phyloP scores from a whole-genome alignment of 345 rosid species.

The Citrus hindsii region DNA sequence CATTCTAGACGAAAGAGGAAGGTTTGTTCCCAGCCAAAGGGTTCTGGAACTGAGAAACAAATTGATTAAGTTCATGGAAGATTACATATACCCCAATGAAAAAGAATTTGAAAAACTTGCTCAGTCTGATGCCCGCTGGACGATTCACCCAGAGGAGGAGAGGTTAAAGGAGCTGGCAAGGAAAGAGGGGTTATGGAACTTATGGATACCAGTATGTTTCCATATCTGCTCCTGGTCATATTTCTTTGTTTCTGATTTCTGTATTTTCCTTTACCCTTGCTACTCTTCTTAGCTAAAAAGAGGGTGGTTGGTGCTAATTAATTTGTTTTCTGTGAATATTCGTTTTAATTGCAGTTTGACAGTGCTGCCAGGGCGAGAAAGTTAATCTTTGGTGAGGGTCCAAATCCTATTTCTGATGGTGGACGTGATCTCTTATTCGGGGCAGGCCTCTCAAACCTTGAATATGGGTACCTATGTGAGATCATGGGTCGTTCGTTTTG shows the following conservation, averaged over 20 bases:
- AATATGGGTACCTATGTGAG: conserved; percentile 96
- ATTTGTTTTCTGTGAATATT: neutral
- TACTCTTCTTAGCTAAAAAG: neutral
- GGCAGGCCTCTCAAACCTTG: conserved; percentile 91
- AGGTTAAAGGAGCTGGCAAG: conserved; percentile 82
- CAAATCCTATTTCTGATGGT: conserved; percentile 20
- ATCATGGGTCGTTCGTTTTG: conserved; percentile 94
- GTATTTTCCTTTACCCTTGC: neutral
- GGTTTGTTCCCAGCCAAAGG: conserved; percentile 62
- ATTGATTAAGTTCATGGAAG: conserved; percentile 86
- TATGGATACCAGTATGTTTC: conserved; percentile 74
- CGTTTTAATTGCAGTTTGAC: conserved; percentile 58
- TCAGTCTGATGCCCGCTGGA: conserved; percentile 77
- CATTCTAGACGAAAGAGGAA: conserved; percentile 55
- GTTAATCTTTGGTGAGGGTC: conserved; percentile 43
- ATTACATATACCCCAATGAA: conserved; percentile 82
- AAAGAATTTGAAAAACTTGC: conserved; percentile 72
- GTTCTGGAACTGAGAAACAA: conserved; percentile 61
- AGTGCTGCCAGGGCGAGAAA: conserved; percentile 85
- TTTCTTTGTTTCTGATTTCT: conserved; percentile 10
- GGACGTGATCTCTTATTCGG: conserved; percentile 60
- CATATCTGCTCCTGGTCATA: neutral
- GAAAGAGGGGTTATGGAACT: conserved; percentile 92
- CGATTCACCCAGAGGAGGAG: conserved; percentile 91
- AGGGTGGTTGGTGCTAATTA: neutral